These are phyloP conservation scores for Mesembryanthemum crystallinum DNA, from an alignment of 148 eudicot genomes.

Conservation along the genomic window DNA sequence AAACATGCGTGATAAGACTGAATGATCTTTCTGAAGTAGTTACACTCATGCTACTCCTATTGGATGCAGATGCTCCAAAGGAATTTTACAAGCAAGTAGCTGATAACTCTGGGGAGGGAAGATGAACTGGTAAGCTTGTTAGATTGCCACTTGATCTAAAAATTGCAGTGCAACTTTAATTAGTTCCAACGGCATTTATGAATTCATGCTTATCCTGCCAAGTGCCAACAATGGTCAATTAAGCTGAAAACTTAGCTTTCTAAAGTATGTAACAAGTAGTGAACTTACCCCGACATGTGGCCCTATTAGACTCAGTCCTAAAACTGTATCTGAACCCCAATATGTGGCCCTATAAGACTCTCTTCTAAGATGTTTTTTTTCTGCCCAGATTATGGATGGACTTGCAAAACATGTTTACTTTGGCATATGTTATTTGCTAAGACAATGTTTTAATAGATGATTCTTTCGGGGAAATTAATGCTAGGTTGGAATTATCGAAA, in stretches of 20 bases:
- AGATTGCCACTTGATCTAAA: background rate
- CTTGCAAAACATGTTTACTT: background rate
- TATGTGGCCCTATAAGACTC: too few relatives aligned
- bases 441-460: background rate
- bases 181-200: background rate
- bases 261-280: background rate
- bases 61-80: constrained; percentile 52
- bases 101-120: constrained; percentile 15
- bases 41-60: background rate
- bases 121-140: background rate
- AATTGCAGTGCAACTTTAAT: background rate
- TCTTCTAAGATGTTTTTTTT: too few relatives aligned
- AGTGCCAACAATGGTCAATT: background rate
- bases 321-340: too few relatives aligned
- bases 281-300: too few relatives aligned
- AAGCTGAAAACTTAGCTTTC: background rate
- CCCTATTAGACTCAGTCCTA: too few relatives aligned
- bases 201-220: background rate
- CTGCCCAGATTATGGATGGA: background rate
- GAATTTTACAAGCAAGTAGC: constrained; percentile 51
- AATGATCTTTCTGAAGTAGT: background rate
- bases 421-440: background rate
- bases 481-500: background rate
- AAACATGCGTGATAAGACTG: background rate
- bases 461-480: background rate